These are phyloP conservation scores for Quercus robur DNA, from an alignment of 306 rosid genomes.

Conservation along the genomic window DNA sequence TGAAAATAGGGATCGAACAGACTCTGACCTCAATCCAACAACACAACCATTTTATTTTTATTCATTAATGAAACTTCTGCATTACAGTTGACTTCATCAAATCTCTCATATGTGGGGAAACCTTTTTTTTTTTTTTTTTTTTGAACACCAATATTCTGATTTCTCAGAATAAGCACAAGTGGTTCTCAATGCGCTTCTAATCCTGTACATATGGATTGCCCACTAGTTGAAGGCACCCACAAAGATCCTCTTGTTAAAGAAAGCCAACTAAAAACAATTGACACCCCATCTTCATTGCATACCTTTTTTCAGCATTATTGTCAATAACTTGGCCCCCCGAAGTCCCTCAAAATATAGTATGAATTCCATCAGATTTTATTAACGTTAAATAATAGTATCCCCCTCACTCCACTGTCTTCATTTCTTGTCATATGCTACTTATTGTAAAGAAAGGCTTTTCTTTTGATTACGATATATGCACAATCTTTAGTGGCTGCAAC, in stretches of 20 bases:
- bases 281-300: conserved; percentile 3
- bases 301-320: conserved; percentile 13
- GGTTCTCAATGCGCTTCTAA: conserved; percentile 24
- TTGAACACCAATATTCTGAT: conserved; percentile 22
- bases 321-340: conserved; percentile 9
- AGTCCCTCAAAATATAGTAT: neutral
- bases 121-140: neutral
- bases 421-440: neutral
- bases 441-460: neutral
- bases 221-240: conserved; percentile 18
- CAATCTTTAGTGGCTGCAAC: neutral
- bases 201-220: conserved; percentile 7
- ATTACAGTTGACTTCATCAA: conserved; percentile 35
- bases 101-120: neutral
- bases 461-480: neutral
- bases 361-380: neutral
- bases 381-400: neutral
- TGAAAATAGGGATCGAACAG: no score
- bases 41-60: conserved; percentile 24
- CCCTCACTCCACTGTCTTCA: conserved; percentile 17
- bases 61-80: conserved; percentile 14
- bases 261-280: conserved; percentile 1
- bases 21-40: conserved; percentile 35
- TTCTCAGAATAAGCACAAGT: conserved; percentile 22
- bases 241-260: conserved; percentile 25